Base-by-base conservation (phyloP, 2,329 filamentous ascomycete species). In the Microascus cirrosus region DNA sequence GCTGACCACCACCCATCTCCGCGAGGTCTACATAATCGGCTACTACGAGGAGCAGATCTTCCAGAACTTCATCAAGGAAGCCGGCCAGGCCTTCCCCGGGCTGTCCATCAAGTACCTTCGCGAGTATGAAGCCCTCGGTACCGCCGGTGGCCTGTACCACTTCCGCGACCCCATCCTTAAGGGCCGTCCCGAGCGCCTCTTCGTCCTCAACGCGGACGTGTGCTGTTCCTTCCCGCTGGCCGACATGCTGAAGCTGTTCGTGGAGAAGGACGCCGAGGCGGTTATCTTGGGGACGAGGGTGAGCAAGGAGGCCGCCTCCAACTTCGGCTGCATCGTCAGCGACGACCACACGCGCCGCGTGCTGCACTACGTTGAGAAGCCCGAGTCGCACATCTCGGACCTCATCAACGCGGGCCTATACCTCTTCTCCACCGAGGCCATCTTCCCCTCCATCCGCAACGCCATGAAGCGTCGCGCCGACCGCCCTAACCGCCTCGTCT, bases 381-480 rank as follows among this genome's bases (percentile, higher is more conserved):
- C 94, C 63, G 93, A 99, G 74, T 91, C 89, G 58, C 89, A 95
- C 74, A 96, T 99, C 74, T 95, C 89, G 69, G 96, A 96, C 77
- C 81, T 99, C 64, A 99, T 99, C 81, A 99, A 97, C 80, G 97
- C 94, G 73, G 94, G 94, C 66, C 92, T 99, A 68, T 99, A 97
- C 77, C 89, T 97, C 66, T 99, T 99, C 74, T 84, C 89, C 63
- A 94, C 92, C 62, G 91, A 96, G 65, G 90, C 87, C 72, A 95
- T 97, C 77, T 97, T 97, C 82, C 93, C 93, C 62, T 89, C 90
- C 64, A 97, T 99, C 72, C 87, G 87, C 70, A 90, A 82, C 64
- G 92, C 93, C 66, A 97, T 97, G 76, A 96, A 96, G 81, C 90
- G 91, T 68, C 90, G 93, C 71, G 87, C 89, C 65, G 90, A 96